Evolutionary conservation across 2,329 filamentous ascomycete genomes (phyloP).

Genomic region (Rutstroemia sp.): DNA sequence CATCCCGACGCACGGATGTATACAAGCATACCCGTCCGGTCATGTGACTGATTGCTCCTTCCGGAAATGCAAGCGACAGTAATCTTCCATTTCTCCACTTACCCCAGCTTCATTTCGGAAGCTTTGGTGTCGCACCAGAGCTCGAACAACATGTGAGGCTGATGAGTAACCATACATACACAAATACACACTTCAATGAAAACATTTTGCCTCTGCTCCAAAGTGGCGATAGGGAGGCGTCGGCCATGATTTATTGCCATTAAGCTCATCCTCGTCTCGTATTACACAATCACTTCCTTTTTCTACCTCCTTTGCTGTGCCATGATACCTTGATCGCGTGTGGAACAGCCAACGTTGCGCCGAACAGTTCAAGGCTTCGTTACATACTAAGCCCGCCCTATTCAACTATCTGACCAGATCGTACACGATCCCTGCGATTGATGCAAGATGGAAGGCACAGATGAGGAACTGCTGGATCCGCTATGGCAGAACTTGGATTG

Average conservation of each 20-base stretch:
- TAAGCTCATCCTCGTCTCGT: background rate
- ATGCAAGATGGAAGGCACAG: slow-evolving; percentile 46
- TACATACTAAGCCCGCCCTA: background rate
- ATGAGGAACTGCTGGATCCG: slow-evolving; percentile 26
- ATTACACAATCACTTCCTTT: background rate
- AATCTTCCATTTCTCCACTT: background rate
- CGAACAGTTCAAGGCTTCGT: background rate
- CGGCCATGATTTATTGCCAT: background rate
- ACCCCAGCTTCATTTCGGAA: background rate
- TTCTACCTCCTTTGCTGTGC: background rate
- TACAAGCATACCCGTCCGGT: too few species aligned
- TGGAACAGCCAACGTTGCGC: slow-evolving; percentile 2
- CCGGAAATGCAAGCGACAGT: background rate
- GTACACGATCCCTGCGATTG: background rate
- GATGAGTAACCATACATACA: background rate
- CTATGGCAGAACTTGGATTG: slow-evolving; percentile 28
- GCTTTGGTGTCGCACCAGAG: background rate
- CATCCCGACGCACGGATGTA: too few species aligned
- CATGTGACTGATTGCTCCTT: background rate
- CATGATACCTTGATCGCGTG: background rate
- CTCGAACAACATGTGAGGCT: slow-evolving; percentile 2
- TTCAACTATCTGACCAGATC: too few species aligned
- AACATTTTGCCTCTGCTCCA: background rate
- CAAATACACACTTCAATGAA: background rate
- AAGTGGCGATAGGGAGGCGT: background rate